Evolutionary conservation across 2,329 filamentous ascomycete genomes (phyloP).

Genomic region (Ceratocystis variospora): DNA sequence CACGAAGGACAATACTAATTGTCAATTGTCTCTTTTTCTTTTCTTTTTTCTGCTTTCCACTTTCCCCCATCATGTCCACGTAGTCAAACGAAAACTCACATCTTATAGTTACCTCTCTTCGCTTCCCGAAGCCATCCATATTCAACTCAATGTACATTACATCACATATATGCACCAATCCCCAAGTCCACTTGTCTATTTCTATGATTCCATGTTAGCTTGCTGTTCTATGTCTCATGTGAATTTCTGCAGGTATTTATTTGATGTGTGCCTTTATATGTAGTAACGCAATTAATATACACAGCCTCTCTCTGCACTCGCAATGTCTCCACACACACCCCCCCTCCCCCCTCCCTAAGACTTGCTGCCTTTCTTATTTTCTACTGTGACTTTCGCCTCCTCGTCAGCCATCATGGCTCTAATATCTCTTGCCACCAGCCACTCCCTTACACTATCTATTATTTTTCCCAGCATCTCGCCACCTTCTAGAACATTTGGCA

Average conservation of each 20-base stretch:
- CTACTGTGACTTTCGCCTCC: slow-evolving; percentile 27
- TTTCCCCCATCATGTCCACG: background rate
- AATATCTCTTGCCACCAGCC: slow-evolving; percentile 64
- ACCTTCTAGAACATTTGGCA: slow-evolving; percentile 68
- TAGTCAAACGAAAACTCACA: background rate
- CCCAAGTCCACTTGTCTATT: background rate
- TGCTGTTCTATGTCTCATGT: background rate
- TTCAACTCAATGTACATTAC: background rate
- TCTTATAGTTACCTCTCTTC: background rate
- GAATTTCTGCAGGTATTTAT: background rate
- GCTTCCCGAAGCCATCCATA: background rate
- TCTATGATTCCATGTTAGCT: background rate
- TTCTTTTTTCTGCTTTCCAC: background rate
- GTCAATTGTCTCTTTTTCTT: background rate
- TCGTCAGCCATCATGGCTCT: slow-evolving; percentile 54
- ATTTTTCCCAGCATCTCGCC: slow-evolving; percentile 56
- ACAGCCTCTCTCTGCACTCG: background rate
- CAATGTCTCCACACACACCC: background rate
- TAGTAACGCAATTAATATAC: slow-evolving; percentile 12
- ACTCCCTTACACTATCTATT: slow-evolving; percentile 64
- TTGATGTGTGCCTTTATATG: background rate
- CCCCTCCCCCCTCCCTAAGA: background rate
- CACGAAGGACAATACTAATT: slow-evolving; percentile 8
- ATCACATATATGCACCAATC: background rate
- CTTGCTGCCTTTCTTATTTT: slow-evolving; percentile 19